A percentile compares a stretch with the other conserved stretches of the same genome.
Evolutionary conservation across 495 filamentous ascomycete species (phyloP).

Genomic region (Parachaetomium inaequale): DNA sequence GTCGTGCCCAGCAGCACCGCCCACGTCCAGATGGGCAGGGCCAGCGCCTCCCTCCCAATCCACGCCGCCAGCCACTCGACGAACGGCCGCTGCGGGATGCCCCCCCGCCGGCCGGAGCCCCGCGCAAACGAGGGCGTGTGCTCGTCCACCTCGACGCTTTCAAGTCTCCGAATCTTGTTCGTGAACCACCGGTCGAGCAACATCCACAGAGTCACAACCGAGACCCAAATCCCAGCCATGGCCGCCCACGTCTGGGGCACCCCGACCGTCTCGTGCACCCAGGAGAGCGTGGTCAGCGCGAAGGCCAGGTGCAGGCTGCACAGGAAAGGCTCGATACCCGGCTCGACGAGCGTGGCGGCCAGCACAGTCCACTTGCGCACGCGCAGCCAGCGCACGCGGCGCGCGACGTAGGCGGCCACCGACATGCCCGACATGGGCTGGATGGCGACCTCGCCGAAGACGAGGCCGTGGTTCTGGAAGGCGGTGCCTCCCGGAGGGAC

Average conservation of each 20-base stretch:
- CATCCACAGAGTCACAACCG: slow-evolving; percentile 67
- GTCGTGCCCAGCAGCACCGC: slow-evolving; percentile 79
- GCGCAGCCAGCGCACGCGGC: slow-evolving; percentile 85
- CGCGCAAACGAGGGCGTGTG: slow-evolving; percentile 70
- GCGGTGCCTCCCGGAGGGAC: slow-evolving; percentile 37
- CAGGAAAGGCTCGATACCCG: slow-evolving; percentile 84
- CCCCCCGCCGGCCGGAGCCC: slow-evolving; percentile 36
- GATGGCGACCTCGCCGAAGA: slow-evolving; percentile 80
- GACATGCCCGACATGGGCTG: slow-evolving; percentile 85
- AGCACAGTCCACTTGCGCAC: slow-evolving; percentile 93
- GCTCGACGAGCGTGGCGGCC: slow-evolving; percentile 87
- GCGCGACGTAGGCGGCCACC: slow-evolving; percentile 72
- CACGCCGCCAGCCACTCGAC: slow-evolving; percentile 74
- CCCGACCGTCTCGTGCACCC: slow-evolving; percentile 51
- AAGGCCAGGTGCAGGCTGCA: slow-evolving; percentile 78
- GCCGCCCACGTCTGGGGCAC: slow-evolving; percentile 65
- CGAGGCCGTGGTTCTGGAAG: slow-evolving; percentile 75
- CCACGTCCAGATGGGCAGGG: slow-evolving; percentile 82
- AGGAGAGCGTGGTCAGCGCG: slow-evolving; percentile 69
- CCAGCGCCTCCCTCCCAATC: slow-evolving; percentile 77
- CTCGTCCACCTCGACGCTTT: slow-evolving; percentile 66
- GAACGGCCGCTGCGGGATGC: slow-evolving; percentile 53
- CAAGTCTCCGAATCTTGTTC: slow-evolving; percentile 64
- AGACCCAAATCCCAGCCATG: slow-evolving; percentile 62
- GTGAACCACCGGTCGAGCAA: slow-evolving; percentile 69